Percentiles rank a stretch among this genome's conserved stretches.
These are phyloP conservation scores for Insectozyma bohioensis DNA, from an alignment of 1,139 yeast genomes.

Conservation along the genomic window DNA sequence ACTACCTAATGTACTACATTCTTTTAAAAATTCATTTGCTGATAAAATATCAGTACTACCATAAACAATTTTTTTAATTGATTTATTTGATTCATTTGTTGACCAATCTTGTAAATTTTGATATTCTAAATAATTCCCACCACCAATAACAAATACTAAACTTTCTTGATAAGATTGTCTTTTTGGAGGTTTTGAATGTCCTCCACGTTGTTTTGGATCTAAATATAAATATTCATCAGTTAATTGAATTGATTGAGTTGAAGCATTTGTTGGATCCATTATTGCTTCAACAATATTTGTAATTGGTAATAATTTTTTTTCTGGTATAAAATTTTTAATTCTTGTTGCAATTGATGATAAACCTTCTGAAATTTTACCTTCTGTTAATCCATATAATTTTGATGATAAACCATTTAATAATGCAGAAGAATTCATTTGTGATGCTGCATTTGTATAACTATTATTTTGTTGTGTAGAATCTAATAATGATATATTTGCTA, in stretches of 20 bases:
- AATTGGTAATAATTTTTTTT: constrained; percentile 81
- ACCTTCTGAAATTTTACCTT: constrained; percentile 74
- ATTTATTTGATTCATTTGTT: constrained; percentile 29
- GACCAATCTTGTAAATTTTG: constrained; percentile 91
- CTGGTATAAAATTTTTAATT: constrained; percentile 83
- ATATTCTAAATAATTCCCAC: constrained; percentile 93
- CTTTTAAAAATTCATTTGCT: constrained; percentile 73
- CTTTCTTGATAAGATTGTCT: constrained; percentile 80
- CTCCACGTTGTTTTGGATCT: constrained; percentile 90
- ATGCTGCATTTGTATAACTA: constrained; percentile 16
- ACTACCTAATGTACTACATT: constrained; percentile 60
- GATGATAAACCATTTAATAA: constrained; percentile 77
- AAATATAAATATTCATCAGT: constrained; percentile 90
- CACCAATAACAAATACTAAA: constrained; percentile 90
- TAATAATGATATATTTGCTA: constrained; percentile 46
- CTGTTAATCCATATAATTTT: constrained; percentile 78
- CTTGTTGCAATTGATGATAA: constrained; percentile 88
- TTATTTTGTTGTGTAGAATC: constrained; percentile 16
- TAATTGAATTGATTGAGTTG: constrained; percentile 57
- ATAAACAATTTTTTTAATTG: constrained; percentile 53
- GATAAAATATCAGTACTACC: constrained; percentile 85
- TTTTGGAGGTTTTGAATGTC: constrained; percentile 85
- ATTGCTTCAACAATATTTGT: constrained; percentile 89
- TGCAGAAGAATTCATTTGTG: constrained; percentile 48
- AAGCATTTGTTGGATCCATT: constrained; percentile 75